Evolutionary conservation across 2,329 filamentous ascomycete genomes (phyloP), one percentile per base, ranked within the genome.

Genomic region (Podosphaera aphanis): DNA sequence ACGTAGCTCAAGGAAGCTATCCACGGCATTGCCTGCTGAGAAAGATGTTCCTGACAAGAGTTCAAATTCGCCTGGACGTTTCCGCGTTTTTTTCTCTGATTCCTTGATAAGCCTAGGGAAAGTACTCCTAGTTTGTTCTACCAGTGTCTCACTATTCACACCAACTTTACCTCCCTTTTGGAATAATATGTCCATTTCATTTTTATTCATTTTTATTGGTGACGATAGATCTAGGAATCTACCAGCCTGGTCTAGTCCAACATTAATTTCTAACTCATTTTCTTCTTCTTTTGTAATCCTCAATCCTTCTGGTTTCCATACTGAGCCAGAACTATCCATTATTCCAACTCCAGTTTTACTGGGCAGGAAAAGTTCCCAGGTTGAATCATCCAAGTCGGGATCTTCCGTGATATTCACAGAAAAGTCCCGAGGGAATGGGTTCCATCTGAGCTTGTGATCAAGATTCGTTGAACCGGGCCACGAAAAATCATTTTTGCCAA

Each of bases 1-100:
- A 46, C 66, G 63, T 6, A 67, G 57, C 43, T 65, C 60, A 61
- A 74, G 68, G 50, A 71, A 74, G 23, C 63, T 66, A 4, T 64
- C 60, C 25, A 74, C 53, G 2, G 66, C 65, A 7, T 57, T 59
- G 10, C 52, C 59, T 21, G 61, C 62, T 50, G 64, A 64, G 52
- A 66, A 65, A 29, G 43, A 35, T n/a, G 46, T 52, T 27, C 48
- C 51, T 6, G 55, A 35, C 3, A 57, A 39, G 19, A 50, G 36
- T 27, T 44, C 27, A 15, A 51, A 46, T 1, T 10, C 20, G 5
- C 27, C 57, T 54, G 3, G 56, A 35, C 52, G 45, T 47, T 37
- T 51, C n/a, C 16, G 39, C 3, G 56, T 35, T 52, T 45, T 48
- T 35, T 51, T 18, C 16, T 38, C 33, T 20, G 39, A 42, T 29